phyloP scores from a whole-genome alignment of 805 yeast species.

The Geotrichum ghanense region DNA sequence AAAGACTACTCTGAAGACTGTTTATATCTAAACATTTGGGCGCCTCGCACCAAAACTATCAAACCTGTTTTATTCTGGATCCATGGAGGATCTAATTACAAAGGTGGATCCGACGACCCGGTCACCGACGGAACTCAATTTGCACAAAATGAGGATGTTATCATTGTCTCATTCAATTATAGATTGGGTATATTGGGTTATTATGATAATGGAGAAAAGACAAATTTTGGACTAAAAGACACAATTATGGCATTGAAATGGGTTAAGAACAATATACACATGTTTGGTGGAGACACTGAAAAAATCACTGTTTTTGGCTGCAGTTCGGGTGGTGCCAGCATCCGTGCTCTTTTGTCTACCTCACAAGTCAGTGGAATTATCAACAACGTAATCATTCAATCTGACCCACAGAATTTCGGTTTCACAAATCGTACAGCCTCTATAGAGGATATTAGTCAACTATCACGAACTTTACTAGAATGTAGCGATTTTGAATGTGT shows the following conservation, averaged over 20 bases:
- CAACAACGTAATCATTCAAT: slow-evolving; percentile 16
- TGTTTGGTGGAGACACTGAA: slow-evolving; percentile 24
- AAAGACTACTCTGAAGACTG: slow-evolving; percentile 21
- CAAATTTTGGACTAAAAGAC: slow-evolving; percentile 22
- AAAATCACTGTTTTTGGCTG: slow-evolving; percentile 27
- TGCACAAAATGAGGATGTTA: slow-evolving; percentile 13
- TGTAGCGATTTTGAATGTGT: slow-evolving; percentile 9
- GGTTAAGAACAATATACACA: slow-evolving; percentile 22
- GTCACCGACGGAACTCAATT: slow-evolving; percentile 18
- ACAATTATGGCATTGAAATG: slow-evolving; percentile 23
- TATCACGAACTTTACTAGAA: slow-evolving; percentile 3
- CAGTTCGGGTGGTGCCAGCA: slow-evolving; percentile 23
- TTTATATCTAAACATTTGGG: slow-evolving; percentile 21
- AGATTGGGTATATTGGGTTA: slow-evolving; percentile 30
- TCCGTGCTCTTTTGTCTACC: slow-evolving; percentile 13
- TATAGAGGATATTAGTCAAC: slow-evolving; percentile 5
- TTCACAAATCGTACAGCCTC: slow-evolving; percentile 7
- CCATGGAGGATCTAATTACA: slow-evolving; percentile 28
- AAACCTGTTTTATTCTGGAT: slow-evolving; percentile 25
- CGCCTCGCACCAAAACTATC: slow-evolving; percentile 12
- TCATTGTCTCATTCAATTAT: slow-evolving; percentile 25
- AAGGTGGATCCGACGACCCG: slow-evolving; percentile 22
- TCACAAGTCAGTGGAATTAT: slow-evolving; percentile 11
- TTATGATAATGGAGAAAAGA: slow-evolving; percentile 14
- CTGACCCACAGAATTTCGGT: slow-evolving; percentile 15